Conservation (phyloP, 2,329 filamentous ascomycete species). For the Venturia nashicola region DNA sequence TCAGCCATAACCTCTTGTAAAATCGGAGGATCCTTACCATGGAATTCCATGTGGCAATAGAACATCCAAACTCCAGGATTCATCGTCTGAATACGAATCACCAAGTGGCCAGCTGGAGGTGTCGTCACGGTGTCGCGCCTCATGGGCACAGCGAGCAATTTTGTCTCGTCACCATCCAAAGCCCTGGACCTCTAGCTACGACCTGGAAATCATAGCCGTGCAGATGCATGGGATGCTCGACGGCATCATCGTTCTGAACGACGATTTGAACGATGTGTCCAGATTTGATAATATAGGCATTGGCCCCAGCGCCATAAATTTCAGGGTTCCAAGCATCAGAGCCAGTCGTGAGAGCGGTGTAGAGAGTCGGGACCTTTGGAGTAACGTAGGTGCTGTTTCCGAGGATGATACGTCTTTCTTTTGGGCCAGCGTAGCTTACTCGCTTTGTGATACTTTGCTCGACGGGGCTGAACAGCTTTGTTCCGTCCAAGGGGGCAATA, state of each 20-base stretch:
- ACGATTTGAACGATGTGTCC: conserved; percentile 57
- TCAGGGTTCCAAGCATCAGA: conserved; percentile 25
- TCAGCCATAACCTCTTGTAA: neutral
- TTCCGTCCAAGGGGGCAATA: neutral
- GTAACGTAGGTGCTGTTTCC: conserved; percentile 45
- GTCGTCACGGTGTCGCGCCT: conserved; percentile 42
- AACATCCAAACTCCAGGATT: conserved; percentile 31
- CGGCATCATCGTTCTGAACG: conserved; percentile 60
- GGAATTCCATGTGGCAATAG: conserved; percentile 22
- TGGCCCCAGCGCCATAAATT: conserved; percentile 35
- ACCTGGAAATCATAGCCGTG: conserved; percentile 68
- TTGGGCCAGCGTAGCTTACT: neutral
- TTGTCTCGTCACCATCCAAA: conserved; percentile 13
- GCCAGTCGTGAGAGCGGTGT: conserved; percentile 55
- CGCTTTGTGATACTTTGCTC: conserved; percentile 1
- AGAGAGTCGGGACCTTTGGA: conserved; percentile 69
- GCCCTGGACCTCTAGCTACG: conserved; percentile 14
- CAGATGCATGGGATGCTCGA: conserved; percentile 62
- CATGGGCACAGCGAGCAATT: conserved; percentile 27
- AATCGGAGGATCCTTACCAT: conserved; percentile 27
- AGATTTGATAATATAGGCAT: conserved; percentile 52
- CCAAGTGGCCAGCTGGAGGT: conserved; percentile 40
- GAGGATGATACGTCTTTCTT: neutral
- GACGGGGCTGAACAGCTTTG: neutral
- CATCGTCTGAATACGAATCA: conserved; percentile 42